phyloP scores from a whole-genome alignment of 495 filamentous ascomycete species.

The Tuber microsphaerosporum region DNA sequence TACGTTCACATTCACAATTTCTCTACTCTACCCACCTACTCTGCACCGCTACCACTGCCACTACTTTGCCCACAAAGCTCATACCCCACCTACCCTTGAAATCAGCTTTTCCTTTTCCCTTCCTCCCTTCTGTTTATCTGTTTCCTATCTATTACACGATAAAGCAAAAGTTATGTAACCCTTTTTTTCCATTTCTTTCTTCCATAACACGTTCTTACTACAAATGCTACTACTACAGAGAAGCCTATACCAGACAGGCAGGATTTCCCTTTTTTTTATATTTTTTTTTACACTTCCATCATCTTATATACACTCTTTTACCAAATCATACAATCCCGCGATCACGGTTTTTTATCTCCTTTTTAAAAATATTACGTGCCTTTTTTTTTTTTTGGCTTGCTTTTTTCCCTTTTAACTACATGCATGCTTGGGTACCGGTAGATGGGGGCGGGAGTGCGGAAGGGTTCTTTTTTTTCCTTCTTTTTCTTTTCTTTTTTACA shows the following conservation, averaged over 20 bases:
- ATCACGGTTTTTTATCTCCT: background rate
- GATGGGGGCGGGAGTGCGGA: background rate
- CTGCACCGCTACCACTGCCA: background rate
- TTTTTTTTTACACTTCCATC: background rate
- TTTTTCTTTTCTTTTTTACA: constrained; percentile 16
- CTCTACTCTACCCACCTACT: background rate
- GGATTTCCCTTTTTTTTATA: background rate
- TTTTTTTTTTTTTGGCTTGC: background rate
- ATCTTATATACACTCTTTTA: background rate
- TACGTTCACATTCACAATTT: background rate
- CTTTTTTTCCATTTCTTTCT: background rate
- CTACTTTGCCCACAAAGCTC: background rate
- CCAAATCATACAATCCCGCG: background rate
- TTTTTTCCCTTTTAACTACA: constrained; percentile 15
- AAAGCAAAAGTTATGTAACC: constrained; percentile 3
- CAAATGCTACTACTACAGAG: background rate
- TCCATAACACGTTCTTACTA: background rate
- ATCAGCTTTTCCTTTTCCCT: background rate
- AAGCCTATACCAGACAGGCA: background rate
- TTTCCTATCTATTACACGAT: background rate
- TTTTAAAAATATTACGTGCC: background rate
- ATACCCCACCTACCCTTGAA: background rate
- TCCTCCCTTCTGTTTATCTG: background rate
- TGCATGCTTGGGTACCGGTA: constrained; percentile 7
- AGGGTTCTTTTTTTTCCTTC: constrained; percentile 1